These are phyloP conservation scores for Crithidia expoeki DNA, from an alignment of 208 protist genomes.

Conservation along the genomic window DNA sequence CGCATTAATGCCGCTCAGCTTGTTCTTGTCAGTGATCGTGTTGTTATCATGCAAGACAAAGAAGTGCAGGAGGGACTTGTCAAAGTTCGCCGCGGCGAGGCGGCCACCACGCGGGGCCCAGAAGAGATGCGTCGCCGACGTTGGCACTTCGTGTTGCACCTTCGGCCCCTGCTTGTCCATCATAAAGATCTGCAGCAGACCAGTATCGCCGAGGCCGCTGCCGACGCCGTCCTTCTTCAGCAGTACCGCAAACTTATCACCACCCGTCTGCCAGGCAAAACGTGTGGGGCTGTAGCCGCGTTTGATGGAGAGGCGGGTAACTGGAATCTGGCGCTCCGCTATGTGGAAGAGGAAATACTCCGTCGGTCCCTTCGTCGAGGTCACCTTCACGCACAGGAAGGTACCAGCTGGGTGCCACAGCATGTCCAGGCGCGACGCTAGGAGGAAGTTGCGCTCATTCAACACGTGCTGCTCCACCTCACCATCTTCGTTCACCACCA, in stretches of 20 bases:
- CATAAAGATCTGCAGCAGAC: conserved; percentile 76
- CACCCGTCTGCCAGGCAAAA: conserved; percentile 87
- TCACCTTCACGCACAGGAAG: conserved; percentile 81
- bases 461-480: conserved; percentile 76
- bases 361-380: conserved; percentile 45
- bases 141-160: conserved; percentile 64
- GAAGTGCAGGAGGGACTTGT: conserved; percentile 88
- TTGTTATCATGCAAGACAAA: conserved; percentile 78
- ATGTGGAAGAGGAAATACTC: conserved; percentile 89
- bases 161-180: conserved; percentile 82
- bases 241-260: conserved; percentile 82
- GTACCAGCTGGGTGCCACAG: conserved; percentile 90
- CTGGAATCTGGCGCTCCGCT: conserved; percentile 55
- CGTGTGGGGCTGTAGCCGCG: conserved; percentile 66
- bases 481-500: conserved; percentile 69
- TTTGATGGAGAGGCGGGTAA: conserved; percentile 75
- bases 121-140: conserved; percentile 75
- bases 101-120: conserved; percentile 78
- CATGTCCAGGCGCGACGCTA: conserved; percentile 79
- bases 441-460: conserved; percentile 81
- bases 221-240: conserved; percentile 51
- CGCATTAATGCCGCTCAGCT: conserved; percentile 49
- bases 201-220: conserved; percentile 53
- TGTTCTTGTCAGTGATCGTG: conserved; percentile 64
- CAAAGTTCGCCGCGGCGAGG: conserved; percentile 77